Conservation (phyloP, 352 stramenopile species). For the Globisporangium alternatum region DNA sequence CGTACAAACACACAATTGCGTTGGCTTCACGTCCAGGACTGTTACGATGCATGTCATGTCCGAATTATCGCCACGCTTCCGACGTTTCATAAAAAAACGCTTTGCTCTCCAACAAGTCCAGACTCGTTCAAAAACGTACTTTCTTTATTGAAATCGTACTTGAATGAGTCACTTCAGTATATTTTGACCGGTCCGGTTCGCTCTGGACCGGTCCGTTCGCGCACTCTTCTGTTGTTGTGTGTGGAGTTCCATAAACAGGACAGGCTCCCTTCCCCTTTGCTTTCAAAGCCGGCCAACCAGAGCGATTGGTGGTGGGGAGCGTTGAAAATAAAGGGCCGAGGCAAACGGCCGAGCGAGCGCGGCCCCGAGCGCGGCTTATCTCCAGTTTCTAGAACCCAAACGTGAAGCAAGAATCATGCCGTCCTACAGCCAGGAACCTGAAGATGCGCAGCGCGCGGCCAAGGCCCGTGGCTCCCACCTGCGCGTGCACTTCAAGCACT, state of each 20-base stretch:
- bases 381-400: conserved; percentile 72
- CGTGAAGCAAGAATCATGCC: conserved; percentile 78
- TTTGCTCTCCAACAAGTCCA: too few relatives aligned
- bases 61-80: too few relatives aligned
- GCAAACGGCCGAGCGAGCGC: background rate
- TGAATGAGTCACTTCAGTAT: too few relatives aligned
- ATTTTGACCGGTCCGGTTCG: too few relatives aligned
- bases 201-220: background rate
- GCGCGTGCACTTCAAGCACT: conserved; percentile 99
- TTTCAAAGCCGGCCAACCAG: background rate
- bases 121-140: too few relatives aligned
- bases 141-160: too few relatives aligned
- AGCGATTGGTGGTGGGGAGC: conserved; percentile 62
- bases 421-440: conserved; percentile 89
- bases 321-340: background rate
- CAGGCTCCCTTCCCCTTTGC: background rate
- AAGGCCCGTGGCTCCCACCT: conserved; percentile 97
- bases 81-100: too few relatives aligned
- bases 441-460: conserved; percentile 83
- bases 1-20: background rate
- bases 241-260: background rate
- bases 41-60: too few relatives aligned
- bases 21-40: background rate
- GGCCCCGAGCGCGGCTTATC: background rate
- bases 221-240: background rate